phyloP scores from a whole-genome alignment of 768 basidiomycete species.

The Mycena capillaripes region DNA sequence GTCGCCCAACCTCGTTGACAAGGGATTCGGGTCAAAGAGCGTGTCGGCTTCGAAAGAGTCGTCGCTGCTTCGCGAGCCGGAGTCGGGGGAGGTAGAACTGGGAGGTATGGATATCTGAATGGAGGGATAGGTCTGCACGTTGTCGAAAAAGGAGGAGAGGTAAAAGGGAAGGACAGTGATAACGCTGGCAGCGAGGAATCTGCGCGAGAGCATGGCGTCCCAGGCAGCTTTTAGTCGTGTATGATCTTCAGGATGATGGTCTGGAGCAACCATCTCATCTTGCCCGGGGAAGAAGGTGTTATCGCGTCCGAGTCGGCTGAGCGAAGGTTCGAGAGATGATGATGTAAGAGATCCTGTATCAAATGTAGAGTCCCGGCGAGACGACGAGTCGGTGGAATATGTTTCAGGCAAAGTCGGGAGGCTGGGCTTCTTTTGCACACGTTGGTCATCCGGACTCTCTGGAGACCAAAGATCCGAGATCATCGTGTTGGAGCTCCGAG shows the following conservation, averaged over 20 bases:
- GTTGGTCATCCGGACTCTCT: slow-evolving; percentile 37
- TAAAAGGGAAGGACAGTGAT: slow-evolving; percentile 78
- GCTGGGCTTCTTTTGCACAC: slow-evolving; percentile 39
- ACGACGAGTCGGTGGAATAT: slow-evolving; percentile 25
- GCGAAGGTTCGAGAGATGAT: slow-evolving; percentile 31
- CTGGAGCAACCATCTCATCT: slow-evolving; percentile 28
- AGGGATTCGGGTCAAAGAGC: slow-evolving; percentile 42
- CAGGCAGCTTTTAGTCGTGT: slow-evolving; percentile 72
- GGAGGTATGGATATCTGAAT: slow-evolving; percentile 30
- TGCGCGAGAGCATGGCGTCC: slow-evolving; percentile 73
- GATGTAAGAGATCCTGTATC: slow-evolving; percentile 30
- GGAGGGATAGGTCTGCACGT: slow-evolving; percentile 59
- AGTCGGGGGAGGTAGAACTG: slow-evolving; percentile 16
- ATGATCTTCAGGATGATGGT: slow-evolving; percentile 70
- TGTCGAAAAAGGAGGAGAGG: slow-evolving; percentile 68
- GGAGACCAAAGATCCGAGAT: slow-evolving; percentile 40
- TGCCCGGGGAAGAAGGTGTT: slow-evolving; percentile 25
- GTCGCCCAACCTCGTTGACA: slow-evolving; percentile 31
- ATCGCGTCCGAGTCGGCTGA: slow-evolving; percentile 25
- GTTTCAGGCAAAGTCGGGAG: slow-evolving; percentile 44
- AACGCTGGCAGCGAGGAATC: slow-evolving; percentile 68
- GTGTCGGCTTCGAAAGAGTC: slow-evolving; percentile 43
- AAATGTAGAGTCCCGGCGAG: slow-evolving; percentile 29
- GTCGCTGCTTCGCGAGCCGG: slow-evolving; percentile 28
- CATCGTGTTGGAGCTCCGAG: slow-evolving; percentile 42